Evolutionary conservation across 306 rosid genomes (phyloP).

Genomic region (Citrullus mucosospermus): DNA sequence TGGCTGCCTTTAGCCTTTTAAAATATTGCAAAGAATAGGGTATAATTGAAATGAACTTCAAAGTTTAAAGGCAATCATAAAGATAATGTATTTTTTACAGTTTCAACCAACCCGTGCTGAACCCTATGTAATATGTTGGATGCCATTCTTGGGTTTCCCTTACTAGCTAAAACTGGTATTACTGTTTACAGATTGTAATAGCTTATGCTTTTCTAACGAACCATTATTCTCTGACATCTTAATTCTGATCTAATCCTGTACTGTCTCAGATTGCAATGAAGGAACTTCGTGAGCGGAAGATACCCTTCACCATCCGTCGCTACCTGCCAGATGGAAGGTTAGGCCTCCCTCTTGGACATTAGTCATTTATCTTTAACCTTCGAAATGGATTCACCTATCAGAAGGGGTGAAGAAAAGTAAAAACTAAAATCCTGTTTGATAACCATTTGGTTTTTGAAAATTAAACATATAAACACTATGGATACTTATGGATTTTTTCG

Average conservation of each 20-base stretch:
- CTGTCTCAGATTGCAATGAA: conserved; percentile 72
- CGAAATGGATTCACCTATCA: background rate
- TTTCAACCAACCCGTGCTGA: too few relatives aligned
- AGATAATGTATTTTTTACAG: background rate
- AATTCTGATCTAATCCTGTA: background rate
- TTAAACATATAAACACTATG: too few relatives aligned
- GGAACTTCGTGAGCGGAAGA: conserved; percentile 86
- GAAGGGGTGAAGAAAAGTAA: background rate
- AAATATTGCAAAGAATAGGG: background rate
- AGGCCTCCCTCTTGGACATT: background rate
- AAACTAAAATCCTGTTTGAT: background rate
- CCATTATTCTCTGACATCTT: background rate
- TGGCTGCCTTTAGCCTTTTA: background rate
- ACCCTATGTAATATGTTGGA: too few relatives aligned
- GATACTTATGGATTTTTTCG: too few relatives aligned
- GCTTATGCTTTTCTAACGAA: background rate
- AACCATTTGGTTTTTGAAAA: too few relatives aligned
- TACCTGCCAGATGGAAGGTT: conserved; percentile 98
- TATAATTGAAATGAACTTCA: background rate
- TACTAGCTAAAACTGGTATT: too few relatives aligned
- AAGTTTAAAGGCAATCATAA: background rate
- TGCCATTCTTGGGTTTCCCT: background rate
- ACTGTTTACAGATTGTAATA: too few relatives aligned
- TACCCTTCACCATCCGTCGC: conserved; percentile 93
- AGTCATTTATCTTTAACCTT: background rate